Conservation (phyloP, 163 green algal genomes). For the Prototheca wickerhamii region DNA sequence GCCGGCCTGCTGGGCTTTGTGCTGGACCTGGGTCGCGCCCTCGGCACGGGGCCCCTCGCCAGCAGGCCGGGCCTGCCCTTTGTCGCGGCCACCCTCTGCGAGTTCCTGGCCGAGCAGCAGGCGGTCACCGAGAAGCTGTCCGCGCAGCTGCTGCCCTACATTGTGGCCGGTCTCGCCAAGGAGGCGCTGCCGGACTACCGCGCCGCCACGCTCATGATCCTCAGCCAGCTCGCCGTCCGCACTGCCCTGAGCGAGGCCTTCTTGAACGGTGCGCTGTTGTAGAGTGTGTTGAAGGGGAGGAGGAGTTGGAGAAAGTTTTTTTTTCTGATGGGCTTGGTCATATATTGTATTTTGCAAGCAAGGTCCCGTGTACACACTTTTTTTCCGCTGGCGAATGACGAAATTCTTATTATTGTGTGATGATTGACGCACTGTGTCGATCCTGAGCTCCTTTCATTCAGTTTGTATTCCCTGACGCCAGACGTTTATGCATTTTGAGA, state of each 20-base stretch:
- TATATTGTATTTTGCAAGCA: too few species aligned
- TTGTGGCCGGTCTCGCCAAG: constrained; percentile 53
- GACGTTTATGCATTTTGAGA: too few species aligned
- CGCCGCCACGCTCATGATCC: constrained; percentile 60
- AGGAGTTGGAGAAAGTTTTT: too few species aligned
- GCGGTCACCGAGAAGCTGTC: constrained; percentile 5
- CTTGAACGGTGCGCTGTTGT: constrained; percentile 27
- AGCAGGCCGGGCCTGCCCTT: constrained; percentile 58
- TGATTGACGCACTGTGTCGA: constrained; percentile 29
- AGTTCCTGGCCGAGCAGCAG: constrained; percentile 39
- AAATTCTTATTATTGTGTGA: constrained; percentile 11
- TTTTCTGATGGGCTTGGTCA: too few species aligned
- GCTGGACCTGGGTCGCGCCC: constrained; percentile 34
- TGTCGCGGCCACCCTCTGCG: constrained; percentile 67
- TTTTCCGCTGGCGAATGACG: too few species aligned
- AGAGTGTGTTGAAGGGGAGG: background rate
- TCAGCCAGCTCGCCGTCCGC: constrained; percentile 47
- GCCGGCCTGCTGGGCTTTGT: constrained; percentile 55
- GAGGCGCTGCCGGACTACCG: constrained; percentile 46
- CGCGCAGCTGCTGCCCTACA: constrained; percentile 56
- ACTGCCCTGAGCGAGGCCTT: constrained; percentile 41
- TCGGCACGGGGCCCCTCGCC: constrained; percentile 10
- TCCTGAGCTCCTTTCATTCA: constrained; percentile 33
- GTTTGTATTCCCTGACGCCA: constrained; percentile 85
- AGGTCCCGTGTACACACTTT: too few species aligned